A percentile compares a stretch with the other conserved stretches of the same genome.
Evolutionary conservation across 2,329 filamentous ascomycete species (phyloP).

Genomic region (Aspergillus cejpii): DNA sequence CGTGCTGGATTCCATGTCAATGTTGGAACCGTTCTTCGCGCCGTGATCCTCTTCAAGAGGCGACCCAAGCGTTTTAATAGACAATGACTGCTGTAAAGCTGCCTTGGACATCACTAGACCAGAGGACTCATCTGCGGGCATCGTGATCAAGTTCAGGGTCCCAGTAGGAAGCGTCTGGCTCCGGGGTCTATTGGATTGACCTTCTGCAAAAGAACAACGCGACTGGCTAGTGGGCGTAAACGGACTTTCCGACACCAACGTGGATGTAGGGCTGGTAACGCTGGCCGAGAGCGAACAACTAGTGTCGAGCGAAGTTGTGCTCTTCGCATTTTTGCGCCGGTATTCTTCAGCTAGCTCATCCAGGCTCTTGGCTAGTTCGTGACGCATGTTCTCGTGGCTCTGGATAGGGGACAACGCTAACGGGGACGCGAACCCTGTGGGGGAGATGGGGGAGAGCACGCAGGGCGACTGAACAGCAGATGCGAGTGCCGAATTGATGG

Average conservation of each 20-base stretch:
- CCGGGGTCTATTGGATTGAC: constrained; percentile 65
- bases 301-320: constrained; percentile 60
- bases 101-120: constrained; percentile 53
- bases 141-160: constrained; percentile 45
- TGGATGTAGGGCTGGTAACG: constrained; percentile 65
- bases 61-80: constrained; percentile 45
- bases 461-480: constrained; percentile 58
- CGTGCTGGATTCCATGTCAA: constrained; percentile 27
- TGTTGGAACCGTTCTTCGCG: constrained; percentile 18
- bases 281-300: constrained; percentile 62
- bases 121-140: constrained; percentile 45
- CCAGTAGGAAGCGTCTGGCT: constrained; percentile 80
- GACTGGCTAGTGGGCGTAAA: constrained; percentile 55
- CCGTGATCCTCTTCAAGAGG: constrained; percentile 47
- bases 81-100: constrained; percentile 34
- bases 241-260: constrained; percentile 71
- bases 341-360: constrained; percentile 56
- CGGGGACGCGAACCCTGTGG: constrained; percentile 57
- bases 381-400: constrained; percentile 63
- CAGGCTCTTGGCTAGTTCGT: constrained; percentile 51
- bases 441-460: constrained; percentile 66
- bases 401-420: constrained; percentile 65
- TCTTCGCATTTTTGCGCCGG: constrained; percentile 60
- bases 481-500: constrained; percentile 48
- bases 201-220: constrained; percentile 42